Evolutionary conservation across 176 grass and related monocot species (phyloP).

Genomic region (Musa acuminata): DNA sequence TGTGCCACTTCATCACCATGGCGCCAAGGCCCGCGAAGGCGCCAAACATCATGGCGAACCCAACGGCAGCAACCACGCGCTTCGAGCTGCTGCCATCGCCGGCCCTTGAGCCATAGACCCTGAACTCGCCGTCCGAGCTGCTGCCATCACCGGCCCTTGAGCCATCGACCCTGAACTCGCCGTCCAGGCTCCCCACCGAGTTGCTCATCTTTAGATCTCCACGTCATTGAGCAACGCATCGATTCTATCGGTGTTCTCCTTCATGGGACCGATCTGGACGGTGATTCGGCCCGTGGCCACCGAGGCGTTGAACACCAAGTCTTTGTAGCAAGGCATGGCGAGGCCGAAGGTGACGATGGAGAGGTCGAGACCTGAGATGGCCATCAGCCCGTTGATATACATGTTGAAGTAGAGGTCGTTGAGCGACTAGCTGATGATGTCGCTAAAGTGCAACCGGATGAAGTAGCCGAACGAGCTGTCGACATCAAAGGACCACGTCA

Average conservation of each 20-base stretch:
- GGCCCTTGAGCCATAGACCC: conserved; percentile 57
- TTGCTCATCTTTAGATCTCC: conserved; percentile 91
- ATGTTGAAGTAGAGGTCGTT: conserved; percentile 98
- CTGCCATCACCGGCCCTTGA: conserved; percentile 26
- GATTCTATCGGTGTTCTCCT: conserved; percentile 40
- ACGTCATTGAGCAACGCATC: conserved; percentile 83
- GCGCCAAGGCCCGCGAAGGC: conserved; percentile 71
- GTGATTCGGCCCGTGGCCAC: conserved; percentile 24
- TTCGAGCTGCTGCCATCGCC: conserved; percentile 17
- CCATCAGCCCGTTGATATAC: conserved; percentile 56
- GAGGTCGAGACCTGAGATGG: conserved; percentile 67
- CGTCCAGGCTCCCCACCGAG: conserved; percentile 66
- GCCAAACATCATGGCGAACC: conserved; percentile 80
- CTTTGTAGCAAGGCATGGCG: conserved; percentile 68
- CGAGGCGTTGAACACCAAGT: conserved; percentile 54
- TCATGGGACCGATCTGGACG: conserved; percentile 55
- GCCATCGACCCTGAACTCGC: conserved; percentile 86
- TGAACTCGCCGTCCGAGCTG: conserved; percentile 66
- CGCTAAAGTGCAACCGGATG: conserved; percentile 69
- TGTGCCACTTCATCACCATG: conserved; percentile 82
- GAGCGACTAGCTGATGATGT: conserved; percentile 70
- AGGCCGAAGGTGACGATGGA: conserved; percentile 56
- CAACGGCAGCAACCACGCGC: conserved; percentile 49
- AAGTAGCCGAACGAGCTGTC: conserved; percentile 56
- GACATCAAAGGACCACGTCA: conserved; percentile 66